These are phyloP conservation scores for Sphaceloma murrayae DNA, from an alignment of 2,329 filamentous ascomycete genomes.

Conservation along the genomic window DNA sequence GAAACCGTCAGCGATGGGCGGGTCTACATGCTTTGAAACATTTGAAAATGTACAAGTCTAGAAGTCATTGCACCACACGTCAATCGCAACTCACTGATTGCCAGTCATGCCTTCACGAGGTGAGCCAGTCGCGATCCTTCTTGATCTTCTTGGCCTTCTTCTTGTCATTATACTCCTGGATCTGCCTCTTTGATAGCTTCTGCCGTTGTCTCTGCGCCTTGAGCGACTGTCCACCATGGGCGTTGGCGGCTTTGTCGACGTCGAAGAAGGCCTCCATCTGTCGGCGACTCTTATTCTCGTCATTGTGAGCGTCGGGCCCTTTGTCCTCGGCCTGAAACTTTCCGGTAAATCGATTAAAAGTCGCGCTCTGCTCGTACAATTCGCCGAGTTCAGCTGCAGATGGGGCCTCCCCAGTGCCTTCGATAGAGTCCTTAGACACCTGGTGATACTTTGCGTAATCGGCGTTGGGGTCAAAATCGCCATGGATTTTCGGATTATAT, in stretches of 20 bases:
- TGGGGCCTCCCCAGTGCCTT: conserved; percentile 21
- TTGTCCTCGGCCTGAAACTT: conserved; percentile 62
- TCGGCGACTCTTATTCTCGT: conserved; percentile 75
- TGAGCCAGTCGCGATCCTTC: conserved; percentile 82
- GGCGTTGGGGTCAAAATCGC: conserved; percentile 92
- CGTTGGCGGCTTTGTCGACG: conserved; percentile 85
- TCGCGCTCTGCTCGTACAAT: conserved; percentile 57
- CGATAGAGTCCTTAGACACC: conserved; percentile 32
- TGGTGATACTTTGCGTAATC: conserved; percentile 59
- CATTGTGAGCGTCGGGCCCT: conserved; percentile 66
- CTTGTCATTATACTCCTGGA: conserved; percentile 89
- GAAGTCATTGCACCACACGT: conserved; percentile 1
- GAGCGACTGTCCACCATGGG: conserved; percentile 79
- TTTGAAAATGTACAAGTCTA: conserved; percentile 12
- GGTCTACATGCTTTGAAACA: conserved; percentile 3
- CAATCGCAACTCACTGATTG: conserved; percentile 14
- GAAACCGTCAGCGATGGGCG: conserved; percentile 4
- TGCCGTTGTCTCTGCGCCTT: conserved; percentile 83
- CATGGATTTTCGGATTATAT: conserved; percentile 94
- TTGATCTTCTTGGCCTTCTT: conserved; percentile 83
- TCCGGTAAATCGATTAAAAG: conserved; percentile 89
- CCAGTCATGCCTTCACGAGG: conserved; percentile 50
- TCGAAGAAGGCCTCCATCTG: conserved; percentile 96
- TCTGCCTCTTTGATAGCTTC: conserved; percentile 72
- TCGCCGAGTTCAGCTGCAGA: conserved; percentile 25